These are phyloP conservation scores for Kuraishia piskuri DNA, from an alignment of 805 yeast genomes.

Conservation along the genomic window DNA sequence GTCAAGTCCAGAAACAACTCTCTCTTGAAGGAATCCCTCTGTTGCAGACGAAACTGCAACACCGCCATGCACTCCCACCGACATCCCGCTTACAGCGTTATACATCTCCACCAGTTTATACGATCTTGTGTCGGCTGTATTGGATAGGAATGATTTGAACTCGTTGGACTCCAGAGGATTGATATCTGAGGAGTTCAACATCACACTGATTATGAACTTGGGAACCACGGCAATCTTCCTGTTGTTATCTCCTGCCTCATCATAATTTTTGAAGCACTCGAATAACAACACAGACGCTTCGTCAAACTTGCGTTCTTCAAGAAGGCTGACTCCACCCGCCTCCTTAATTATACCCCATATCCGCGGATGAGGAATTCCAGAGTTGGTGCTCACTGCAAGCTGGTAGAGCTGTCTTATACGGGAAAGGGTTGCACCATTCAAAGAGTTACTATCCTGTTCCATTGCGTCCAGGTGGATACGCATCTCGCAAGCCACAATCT, in stretches of 20 bases:
- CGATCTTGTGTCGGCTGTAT: background rate
- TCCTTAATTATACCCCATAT: conserved; percentile 70
- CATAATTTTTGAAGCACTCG: conserved; percentile 39
- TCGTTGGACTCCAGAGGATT: conserved; percentile 71
- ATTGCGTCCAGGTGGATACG: conserved; percentile 30
- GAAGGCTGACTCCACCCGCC: conserved; percentile 63
- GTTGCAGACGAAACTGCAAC: background rate
- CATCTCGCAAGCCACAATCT: conserved; percentile 60
- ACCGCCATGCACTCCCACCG: background rate
- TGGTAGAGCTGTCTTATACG: conserved; percentile 40
- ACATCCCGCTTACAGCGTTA: conserved; percentile 9
- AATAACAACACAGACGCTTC: conserved; percentile 41
- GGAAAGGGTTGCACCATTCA: background rate
- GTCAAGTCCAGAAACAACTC: background rate
- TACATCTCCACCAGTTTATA: conserved; percentile 17
- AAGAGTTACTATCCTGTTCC: conserved; percentile 6
- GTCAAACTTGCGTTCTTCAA: conserved; percentile 51
- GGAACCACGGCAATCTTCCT: conserved; percentile 50
- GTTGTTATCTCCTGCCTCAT: conserved; percentile 50
- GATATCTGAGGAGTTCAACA: conserved; percentile 56
- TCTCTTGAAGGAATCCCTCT: background rate
- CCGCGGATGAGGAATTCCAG: conserved; percentile 69
- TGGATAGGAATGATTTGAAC: conserved; percentile 29
- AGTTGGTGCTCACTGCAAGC: conserved; percentile 36
- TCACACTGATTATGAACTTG: conserved; percentile 51